Evolutionary conservation across 2,329 filamentous ascomycete genomes (phyloP), one percentile per base, ranked within the genome.

Genomic region (Beauveria brongniartii): DNA sequence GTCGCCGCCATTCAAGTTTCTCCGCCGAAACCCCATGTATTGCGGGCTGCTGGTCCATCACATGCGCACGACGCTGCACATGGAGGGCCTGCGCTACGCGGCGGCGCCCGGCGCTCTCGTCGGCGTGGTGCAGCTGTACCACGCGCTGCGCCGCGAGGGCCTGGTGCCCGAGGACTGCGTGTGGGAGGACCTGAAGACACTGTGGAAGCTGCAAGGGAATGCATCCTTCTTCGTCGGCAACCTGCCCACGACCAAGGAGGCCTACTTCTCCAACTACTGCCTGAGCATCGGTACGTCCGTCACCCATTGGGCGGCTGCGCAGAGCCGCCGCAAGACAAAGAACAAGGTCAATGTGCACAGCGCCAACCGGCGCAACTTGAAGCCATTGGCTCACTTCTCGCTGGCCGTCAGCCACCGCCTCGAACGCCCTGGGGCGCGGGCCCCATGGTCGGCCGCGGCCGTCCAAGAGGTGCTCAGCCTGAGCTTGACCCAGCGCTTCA

Each of bases 201-300:
- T 68, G 1, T 65, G 63, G 58, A 30, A 48, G 26, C 58, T 62
- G 12, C 67, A 70, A 37, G 66, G 66, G 0, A 55, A 65, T 16
- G 22, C 63, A 0, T 55, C 63, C 8, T 68, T 69, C 59, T 69
- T 70, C 3, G 30, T 69, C 3, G 67, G 65, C 16, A 53, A 64
- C 2, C 63, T 62, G 0, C 67, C 64, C 1, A 62, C 26, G 9
- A 61, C 62, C 28, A 64, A 59, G 1, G 66, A 67, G 9, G 64
- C 48, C 2, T 69, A 67, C 48, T 69, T 58, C 40, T 68, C 46
- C 5, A 70, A 67, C 61, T 67, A 65, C 46, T 56, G 51, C 22
- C 63, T 69, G 6, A 64, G 62, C 14, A 52, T 62, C 1, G 66
- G 68, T 10, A 14, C 63, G 0, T 70, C 67, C 0, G 59, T 59